Base-by-base conservation (phyloP, 805 yeast species). In the Nakazawaea molendinolei region DNA sequence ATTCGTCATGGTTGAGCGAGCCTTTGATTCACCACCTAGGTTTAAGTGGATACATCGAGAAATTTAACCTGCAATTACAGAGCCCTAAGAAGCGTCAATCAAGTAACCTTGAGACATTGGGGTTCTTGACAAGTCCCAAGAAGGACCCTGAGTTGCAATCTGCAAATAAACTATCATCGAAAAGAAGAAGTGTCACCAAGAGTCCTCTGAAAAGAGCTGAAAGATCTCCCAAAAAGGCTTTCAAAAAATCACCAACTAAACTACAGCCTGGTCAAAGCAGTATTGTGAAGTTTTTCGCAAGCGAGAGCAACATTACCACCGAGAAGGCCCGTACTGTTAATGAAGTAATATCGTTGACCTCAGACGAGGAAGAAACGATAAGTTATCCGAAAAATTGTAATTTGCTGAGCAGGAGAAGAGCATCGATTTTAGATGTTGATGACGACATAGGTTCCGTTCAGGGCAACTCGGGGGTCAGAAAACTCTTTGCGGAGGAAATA, bases 1-100 rank as follows among this genome's bases (percentile, higher is more conserved):
- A 21, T 6, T 8, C 9, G n/a, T 25, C 21, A 9, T 33, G 36
- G 36, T 15, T 33, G 10, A 26, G 31, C 17, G 36, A 33, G 10
- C 20, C 26, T 10, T 26, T 15, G 21, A 12, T 33, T 4, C 13
- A 4, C 16, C 26, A 33, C 21, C 21, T 33, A 20, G 17, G 18
- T 10, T 26, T 33, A 15, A 21, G 13, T 14, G 15, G 15, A 14
- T 26, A 20, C 18, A 27, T 27, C 12, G 31, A 14, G 6, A 16
- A n/a, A 3, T 33, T 26, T 25, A 31, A n/a, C n/a, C n/a, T n/a
- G n/a, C n/a, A n/a, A n/a, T n/a, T n/a, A n/a, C n/a, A 28, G 28
- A 28, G 18, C 17, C 10, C 30, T 4, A 10, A 9, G 5, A 24
- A 15, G 17, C 10, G 18, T n/a, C 36, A 33, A 17, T n/a, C 29